Percentiles rank a stretch among this genome's conserved stretches.
Conservation (phyloP, 768 basidiomycete species). For the Hydnomerulius pinastri region DNA sequence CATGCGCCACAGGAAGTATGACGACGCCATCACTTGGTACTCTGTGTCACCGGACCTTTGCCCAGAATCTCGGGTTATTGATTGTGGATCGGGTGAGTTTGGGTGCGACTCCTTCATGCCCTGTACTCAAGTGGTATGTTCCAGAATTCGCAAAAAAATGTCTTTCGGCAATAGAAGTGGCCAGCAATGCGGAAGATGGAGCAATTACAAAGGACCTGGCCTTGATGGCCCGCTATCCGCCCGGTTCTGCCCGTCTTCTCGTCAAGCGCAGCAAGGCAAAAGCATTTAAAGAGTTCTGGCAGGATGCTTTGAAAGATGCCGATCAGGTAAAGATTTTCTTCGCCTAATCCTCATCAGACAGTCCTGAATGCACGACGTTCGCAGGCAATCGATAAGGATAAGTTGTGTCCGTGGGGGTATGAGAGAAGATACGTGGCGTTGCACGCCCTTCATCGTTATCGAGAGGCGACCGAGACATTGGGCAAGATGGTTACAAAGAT, state of each 20-base stretch:
- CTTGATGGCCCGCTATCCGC: neutral
- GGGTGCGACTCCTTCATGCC: neutral
- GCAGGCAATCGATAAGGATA: neutral
- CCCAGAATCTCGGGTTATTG: neutral
- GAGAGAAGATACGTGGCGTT: conserved; percentile 7
- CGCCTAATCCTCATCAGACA: neutral
- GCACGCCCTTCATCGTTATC: no score
- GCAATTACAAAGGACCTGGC: neutral
- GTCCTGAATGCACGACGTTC: neutral
- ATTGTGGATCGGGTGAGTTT: conserved; percentile 4
- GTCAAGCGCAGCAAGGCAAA: conserved; percentile 12
- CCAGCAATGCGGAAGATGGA: neutral
- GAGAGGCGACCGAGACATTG: no score
- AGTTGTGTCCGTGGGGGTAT: neutral
- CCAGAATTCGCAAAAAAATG: conserved; percentile 3
- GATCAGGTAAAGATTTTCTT: conserved; percentile 1
- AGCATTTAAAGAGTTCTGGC: conserved; percentile 1
- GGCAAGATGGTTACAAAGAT: no score
- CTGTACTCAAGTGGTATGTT: neutral
- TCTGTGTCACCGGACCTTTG: conserved; percentile 1
- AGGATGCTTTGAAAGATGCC: conserved; percentile 8
- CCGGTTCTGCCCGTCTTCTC: neutral
- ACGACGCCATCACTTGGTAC: conserved; percentile 1
- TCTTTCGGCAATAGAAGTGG: neutral
- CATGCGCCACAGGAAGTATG: neutral